Conservation (phyloP, 345 rosid genomes). For the Brassica incana region DNA sequence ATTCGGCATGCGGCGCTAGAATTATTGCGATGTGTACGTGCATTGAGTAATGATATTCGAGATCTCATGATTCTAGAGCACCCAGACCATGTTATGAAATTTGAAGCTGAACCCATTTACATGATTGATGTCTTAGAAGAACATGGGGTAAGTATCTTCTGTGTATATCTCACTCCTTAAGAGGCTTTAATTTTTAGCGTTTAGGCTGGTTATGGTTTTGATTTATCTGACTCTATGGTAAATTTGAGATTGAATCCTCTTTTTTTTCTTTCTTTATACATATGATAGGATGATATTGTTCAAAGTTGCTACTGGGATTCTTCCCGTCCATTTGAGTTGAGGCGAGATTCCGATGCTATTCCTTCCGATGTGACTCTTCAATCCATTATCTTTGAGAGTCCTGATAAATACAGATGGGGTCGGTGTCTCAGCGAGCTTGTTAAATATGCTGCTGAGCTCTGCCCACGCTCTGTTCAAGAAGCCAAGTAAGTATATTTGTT, state of each 20-base stretch:
- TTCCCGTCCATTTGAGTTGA: constrained; percentile 87
- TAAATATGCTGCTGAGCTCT: constrained; percentile 91
- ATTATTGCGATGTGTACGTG: constrained; percentile 92
- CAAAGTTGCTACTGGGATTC: constrained; percentile 97
- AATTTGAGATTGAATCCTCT: constrained; percentile 11
- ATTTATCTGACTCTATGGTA: constrained; percentile 7
- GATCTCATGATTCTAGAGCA: constrained; percentile 59
- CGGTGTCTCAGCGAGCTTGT: constrained; percentile 94
- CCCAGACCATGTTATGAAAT: constrained; percentile 60
- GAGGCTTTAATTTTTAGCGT: constrained; percentile 18
- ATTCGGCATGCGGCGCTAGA: constrained; percentile 95
- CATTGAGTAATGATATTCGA: constrained; percentile 83
- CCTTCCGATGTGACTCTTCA: constrained; percentile 95
- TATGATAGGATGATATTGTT: constrained; percentile 89
- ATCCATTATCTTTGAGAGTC: constrained; percentile 90
- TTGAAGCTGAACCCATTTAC: constrained; percentile 85
- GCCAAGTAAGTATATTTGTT: constrained; percentile 69
- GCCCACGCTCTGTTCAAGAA: constrained; percentile 90
- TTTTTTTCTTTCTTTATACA: constrained; percentile 13
- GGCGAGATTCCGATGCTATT: constrained; percentile 85
- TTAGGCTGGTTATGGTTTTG: constrained; percentile 17
- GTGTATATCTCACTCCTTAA: constrained; percentile 16
- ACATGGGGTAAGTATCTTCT: constrained; percentile 72
- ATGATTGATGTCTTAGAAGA: constrained; percentile 95
- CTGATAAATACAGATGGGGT: constrained; percentile 97